A percentile compares a stretch with the other conserved stretches of the same genome.
Conservation (phyloP, 305 asterid genomes). For the Solanum hybrid region DNA sequence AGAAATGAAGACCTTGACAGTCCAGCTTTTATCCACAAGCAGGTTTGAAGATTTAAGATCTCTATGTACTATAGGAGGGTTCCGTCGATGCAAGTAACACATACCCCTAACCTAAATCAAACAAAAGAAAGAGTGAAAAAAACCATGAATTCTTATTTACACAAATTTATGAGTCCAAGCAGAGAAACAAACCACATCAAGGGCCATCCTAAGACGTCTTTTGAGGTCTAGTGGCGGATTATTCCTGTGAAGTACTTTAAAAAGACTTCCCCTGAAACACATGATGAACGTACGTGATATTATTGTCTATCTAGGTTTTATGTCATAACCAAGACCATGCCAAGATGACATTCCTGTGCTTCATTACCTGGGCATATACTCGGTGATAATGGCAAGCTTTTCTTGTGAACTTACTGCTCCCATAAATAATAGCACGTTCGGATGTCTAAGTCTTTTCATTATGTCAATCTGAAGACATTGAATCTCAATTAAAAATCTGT, state of each 20-base stretch:
- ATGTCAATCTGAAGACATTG: conserved; percentile 42
- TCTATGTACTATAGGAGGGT: conserved; percentile 72
- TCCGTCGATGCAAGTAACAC: conserved; percentile 67
- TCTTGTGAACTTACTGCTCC: conserved; percentile 54
- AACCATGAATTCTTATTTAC: not conserved
- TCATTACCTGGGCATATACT: conserved; percentile 50
- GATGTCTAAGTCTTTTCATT: conserved; percentile 72
- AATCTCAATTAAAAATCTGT: not conserved
- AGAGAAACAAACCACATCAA: conserved; percentile 51
- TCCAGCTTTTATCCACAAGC: conserved; percentile 69
- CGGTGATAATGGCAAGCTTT: conserved; percentile 65
- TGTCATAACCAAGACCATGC: not conserved
- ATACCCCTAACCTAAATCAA: conserved; percentile 59
- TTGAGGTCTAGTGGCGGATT: conserved; percentile 44
- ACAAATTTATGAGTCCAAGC: not conserved
- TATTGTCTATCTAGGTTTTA: not conserved
- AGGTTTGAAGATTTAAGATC: conserved; percentile 78
- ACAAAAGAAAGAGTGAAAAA: not conserved
- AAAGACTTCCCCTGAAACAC: conserved; percentile 64
- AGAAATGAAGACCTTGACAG: conserved; percentile 45
- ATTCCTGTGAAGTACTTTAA: conserved; percentile 46
- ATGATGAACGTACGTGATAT: not conserved
- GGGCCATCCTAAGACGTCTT: conserved; percentile 60
- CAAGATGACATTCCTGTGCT: not conserved
- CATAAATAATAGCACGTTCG: conserved; percentile 66